A percentile compares a stretch with the other conserved stretches of the same genome.
phyloP scores from a whole-genome alignment of 352 stramenopile species.

The Globisporangium canariense region DNA sequence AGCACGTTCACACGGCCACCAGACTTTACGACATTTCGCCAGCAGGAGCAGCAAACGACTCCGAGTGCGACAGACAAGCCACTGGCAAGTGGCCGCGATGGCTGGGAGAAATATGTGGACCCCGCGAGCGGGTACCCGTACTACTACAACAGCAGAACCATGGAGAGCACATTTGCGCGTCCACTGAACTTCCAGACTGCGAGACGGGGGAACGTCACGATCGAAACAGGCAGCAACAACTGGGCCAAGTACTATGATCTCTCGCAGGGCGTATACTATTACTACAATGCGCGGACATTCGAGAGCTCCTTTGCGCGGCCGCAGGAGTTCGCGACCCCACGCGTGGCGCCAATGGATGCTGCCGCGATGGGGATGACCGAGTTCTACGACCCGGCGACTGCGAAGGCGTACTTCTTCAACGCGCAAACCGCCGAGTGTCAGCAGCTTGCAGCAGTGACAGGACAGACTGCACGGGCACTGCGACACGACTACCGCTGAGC shows the following conservation, averaged over 20 bases:
- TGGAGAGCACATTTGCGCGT: constrained; percentile 60
- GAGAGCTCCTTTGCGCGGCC: constrained; percentile 46
- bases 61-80: constrained; percentile 9
- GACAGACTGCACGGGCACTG: background rate
- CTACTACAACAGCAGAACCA: constrained; percentile 79
- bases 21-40: constrained; percentile 28
- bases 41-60: constrained; percentile 6
- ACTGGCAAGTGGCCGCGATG: constrained; percentile 17
- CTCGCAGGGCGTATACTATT: constrained; percentile 52
- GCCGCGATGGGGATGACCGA: constrained; percentile 13
- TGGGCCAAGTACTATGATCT: constrained; percentile 67
- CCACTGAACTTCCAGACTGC: constrained; percentile 24
- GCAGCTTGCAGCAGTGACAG: constrained; percentile 18
- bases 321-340: constrained; percentile 37
- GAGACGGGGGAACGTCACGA: constrained; percentile 9
- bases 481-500: constrained; percentile 15
- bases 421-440: constrained; percentile 50
- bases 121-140: constrained; percentile 45
- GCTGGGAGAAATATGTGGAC: constrained; percentile 54
- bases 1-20: constrained; percentile 28
- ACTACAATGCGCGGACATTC: constrained; percentile 51
- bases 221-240: constrained; percentile 7
- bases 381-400: constrained; percentile 40
- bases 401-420: constrained; percentile 47
- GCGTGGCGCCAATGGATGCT: constrained; percentile 20